phyloP scores from a whole-genome alignment of 2,329 filamentous ascomycete species.

The Dactylonectria estremocensis region DNA sequence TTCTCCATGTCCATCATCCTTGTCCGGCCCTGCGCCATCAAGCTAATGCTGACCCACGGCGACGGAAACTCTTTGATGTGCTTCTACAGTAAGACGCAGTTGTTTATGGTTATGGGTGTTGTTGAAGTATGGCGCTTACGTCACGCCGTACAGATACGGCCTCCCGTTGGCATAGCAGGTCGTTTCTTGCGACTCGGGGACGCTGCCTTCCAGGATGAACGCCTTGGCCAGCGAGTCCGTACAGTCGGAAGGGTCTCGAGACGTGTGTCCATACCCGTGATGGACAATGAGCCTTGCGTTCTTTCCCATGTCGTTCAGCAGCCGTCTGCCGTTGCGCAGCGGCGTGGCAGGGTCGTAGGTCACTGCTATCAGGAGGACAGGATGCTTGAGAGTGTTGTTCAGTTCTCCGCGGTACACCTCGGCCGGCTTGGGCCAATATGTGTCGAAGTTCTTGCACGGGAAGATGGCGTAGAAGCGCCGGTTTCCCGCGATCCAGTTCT shows the following conservation, averaged over 20 bases:
- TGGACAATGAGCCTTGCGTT: conserved; percentile 66
- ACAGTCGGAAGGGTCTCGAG: conserved; percentile 61
- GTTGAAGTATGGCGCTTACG: no score
- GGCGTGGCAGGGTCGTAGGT: conserved; percentile 67
- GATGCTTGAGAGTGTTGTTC: conserved; percentile 59
- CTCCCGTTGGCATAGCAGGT: no score
- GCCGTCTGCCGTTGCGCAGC: conserved; percentile 62
- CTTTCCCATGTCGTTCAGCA: conserved; percentile 62
- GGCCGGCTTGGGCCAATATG: conserved; percentile 62
- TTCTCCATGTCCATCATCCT: no score
- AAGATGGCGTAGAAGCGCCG: conserved; percentile 61
- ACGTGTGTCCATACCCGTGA: conserved; percentile 66
- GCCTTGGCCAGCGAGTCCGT: no score
- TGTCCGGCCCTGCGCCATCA: no score
- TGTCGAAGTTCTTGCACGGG: conserved; percentile 62
- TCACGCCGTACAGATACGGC: no score
- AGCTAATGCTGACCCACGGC: no score
- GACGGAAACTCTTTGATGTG: no score
- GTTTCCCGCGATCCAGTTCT: conserved; percentile 64
- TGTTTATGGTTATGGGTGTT: no score
- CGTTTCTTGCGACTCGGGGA: no score
- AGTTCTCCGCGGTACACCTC: conserved; percentile 64
- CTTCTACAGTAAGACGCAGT: no score
- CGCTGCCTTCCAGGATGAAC: no score
- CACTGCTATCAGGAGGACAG: conserved; percentile 64